Percentiles rank a stretch among this genome's conserved stretches.
phyloP scores from a whole-genome alignment of 257 asterid species.

The Parsonsia alboflavescens region DNA sequence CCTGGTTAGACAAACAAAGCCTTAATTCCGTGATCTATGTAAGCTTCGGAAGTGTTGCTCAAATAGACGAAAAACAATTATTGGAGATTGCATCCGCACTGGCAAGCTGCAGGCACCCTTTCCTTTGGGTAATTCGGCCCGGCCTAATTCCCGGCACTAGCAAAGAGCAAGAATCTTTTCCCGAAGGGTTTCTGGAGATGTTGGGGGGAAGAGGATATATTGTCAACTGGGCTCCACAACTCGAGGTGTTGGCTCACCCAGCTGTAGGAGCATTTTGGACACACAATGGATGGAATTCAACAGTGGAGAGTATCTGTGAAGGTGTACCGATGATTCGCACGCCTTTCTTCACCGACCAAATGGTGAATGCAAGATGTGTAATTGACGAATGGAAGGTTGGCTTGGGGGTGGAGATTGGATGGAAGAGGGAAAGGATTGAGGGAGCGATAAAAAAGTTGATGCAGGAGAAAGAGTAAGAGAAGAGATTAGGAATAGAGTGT shows the following conservation, averaged over 20 bases:
- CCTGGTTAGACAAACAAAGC: slow-evolving; percentile 23
- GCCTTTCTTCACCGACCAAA: slow-evolving; percentile 2
- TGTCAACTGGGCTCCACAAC: slow-evolving; percentile 14
- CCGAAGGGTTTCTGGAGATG: background rate
- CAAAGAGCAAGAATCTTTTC: too few species aligned
- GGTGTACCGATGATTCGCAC: slow-evolving; percentile 14
- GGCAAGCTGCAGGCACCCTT: slow-evolving; percentile 25
- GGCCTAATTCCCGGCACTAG: too few species aligned
- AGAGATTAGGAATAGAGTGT: slow-evolving; percentile 26
- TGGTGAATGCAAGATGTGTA: slow-evolving; percentile 9
- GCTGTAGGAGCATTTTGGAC: slow-evolving; percentile 29
- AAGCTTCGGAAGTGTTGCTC: slow-evolving; percentile 29
- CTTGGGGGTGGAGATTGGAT: slow-evolving; percentile 17
- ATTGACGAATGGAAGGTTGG: slow-evolving; percentile 12
- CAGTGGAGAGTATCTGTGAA: slow-evolving; percentile 6
- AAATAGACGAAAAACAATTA: slow-evolving; percentile 7
- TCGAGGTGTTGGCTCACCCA: slow-evolving; percentile 25
- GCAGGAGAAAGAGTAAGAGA: slow-evolving; percentile 28
- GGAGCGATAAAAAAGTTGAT: slow-evolving; percentile 15
- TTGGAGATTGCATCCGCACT: slow-evolving; percentile 23
- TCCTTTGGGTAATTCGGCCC: slow-evolving; percentile 42
- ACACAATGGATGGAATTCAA: slow-evolving; percentile 11
- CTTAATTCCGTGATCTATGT: slow-evolving; percentile 24
- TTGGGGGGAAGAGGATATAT: background rate
- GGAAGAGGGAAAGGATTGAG: slow-evolving; percentile 26